Percentiles rank a stretch among this genome's conserved stretches.
phyloP scores from a whole-genome alignment of 768 basidiomycete species.

The Calocera viscosa region DNA sequence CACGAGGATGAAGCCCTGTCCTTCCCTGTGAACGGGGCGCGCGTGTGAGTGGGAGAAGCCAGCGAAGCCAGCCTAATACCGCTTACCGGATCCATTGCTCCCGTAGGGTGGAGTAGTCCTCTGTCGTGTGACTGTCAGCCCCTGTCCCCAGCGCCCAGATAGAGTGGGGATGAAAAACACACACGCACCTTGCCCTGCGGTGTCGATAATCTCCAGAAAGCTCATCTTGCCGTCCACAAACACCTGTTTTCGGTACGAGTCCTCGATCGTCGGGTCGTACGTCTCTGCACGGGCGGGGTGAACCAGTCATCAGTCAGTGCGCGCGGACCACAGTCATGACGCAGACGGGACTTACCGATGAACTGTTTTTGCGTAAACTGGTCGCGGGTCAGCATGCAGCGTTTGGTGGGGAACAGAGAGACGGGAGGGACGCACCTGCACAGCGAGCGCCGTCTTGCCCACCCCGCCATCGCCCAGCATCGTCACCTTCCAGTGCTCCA shows the following conservation, averaged over 20 bases:
- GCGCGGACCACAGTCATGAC: neutral
- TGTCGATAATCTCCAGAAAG: conserved; percentile 93
- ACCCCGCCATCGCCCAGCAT: conserved; percentile 96
- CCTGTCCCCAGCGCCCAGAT: conserved; percentile 11
- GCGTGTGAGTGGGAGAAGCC: conserved; percentile 11
- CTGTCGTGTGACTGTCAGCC: conserved; percentile 32
- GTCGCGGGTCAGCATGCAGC: neutral
- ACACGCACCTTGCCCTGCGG: conserved; percentile 86
- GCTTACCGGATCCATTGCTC: conserved; percentile 93
- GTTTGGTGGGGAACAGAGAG: conserved; percentile 4
- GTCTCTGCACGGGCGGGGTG: conserved; percentile 39
- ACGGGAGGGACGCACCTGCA: conserved; percentile 54
- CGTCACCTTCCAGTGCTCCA: conserved; percentile 93
- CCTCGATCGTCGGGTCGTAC: conserved; percentile 97
- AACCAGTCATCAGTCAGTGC: neutral
- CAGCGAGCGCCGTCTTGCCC: conserved; percentile 90
- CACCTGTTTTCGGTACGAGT: conserved; percentile 90
- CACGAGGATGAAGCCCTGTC: conserved; percentile 94
- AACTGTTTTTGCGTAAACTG: conserved; percentile 95
- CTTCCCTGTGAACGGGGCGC: conserved; percentile 48
- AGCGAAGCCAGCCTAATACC: conserved; percentile 24
- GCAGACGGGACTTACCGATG: conserved; percentile 54
- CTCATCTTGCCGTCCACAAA: conserved; percentile 92
- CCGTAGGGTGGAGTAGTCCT: conserved; percentile 92
- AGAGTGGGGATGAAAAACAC: conserved; percentile 5